A percentile compares a stretch with the other conserved stretches of the same genome.
Evolutionary conservation across 2,329 filamentous ascomycete genomes (phyloP).

Genomic region (Colletotrichum sp.): DNA sequence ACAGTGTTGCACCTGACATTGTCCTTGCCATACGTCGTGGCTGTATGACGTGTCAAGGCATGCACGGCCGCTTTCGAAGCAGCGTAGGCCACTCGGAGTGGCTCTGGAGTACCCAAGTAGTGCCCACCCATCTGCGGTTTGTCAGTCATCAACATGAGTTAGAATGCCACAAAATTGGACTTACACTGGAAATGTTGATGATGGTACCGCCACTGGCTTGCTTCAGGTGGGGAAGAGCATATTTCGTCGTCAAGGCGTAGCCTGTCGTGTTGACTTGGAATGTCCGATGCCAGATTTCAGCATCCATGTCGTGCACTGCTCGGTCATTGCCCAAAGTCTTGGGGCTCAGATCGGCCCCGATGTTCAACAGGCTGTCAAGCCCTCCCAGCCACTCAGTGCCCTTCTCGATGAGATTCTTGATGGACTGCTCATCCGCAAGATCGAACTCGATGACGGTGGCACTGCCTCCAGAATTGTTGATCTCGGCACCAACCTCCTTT

Average conservation of each 20-base stretch:
- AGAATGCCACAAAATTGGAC: background rate
- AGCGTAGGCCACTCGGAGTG: background rate
- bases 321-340: background rate
- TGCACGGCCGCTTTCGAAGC: background rate
- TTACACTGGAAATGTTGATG: constrained; percentile 2
- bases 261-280: constrained; percentile 2
- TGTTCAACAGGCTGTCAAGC: constrained; percentile 1
- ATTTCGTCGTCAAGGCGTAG: background rate
- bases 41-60: constrained; percentile 2
- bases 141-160: background rate
- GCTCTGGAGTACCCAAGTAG: background rate
- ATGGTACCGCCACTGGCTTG: background rate
- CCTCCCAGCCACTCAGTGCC: background rate
- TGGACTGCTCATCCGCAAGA: background rate
- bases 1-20: constrained; percentile 1
- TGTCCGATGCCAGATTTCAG: background rate
- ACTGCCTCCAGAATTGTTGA: background rate
- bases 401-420: background rate
- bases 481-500: background rate
- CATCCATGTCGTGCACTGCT: background rate
- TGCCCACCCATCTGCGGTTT: background rate
- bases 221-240: background rate
- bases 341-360: background rate
- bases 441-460: background rate
- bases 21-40: background rate